A percentile compares a stretch with the other conserved stretches of the same genome.
Evolutionary conservation across 2,329 filamentous ascomycete species (phyloP).

Genomic region (Venturia effusa): DNA sequence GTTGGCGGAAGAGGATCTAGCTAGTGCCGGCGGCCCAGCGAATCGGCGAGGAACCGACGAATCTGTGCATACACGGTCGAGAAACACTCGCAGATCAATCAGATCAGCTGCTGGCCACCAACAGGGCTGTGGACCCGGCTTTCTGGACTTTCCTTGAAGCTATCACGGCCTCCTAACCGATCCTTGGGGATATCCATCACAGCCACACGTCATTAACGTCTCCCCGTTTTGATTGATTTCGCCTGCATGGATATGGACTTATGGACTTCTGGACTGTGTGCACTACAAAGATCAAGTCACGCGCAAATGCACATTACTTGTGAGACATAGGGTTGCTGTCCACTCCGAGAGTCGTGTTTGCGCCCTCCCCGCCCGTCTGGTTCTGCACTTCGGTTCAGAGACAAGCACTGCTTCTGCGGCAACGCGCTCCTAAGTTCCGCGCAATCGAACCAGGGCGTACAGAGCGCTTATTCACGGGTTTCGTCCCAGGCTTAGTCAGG

Average conservation of each 20-base stretch:
- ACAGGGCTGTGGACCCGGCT: background rate
- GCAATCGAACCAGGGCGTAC: background rate
- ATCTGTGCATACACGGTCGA: background rate
- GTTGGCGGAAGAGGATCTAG: background rate
- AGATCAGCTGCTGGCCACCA: background rate
- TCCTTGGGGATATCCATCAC: background rate
- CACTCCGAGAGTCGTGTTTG: background rate
- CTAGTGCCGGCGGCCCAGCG: background rate
- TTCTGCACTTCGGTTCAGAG: background rate
- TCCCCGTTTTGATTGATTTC: background rate
- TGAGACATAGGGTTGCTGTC: background rate
- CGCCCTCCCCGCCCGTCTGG: background rate
- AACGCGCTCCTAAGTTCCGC: background rate
- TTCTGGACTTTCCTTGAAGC: background rate
- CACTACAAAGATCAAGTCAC: background rate
- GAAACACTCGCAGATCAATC: background rate
- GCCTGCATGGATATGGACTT: too few species aligned
- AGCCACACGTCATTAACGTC: background rate
- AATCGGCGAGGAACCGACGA: background rate
- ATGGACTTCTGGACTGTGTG: too few species aligned
- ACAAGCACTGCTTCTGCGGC: background rate
- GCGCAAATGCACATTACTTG: background rate
- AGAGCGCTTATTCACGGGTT: background rate
- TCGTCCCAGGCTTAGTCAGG: background rate
- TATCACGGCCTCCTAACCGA: slow-evolving; percentile 2